Conservation (phyloP, 2,329 filamentous ascomycete species). For the Byssoonygena ceratinophila region DNA sequence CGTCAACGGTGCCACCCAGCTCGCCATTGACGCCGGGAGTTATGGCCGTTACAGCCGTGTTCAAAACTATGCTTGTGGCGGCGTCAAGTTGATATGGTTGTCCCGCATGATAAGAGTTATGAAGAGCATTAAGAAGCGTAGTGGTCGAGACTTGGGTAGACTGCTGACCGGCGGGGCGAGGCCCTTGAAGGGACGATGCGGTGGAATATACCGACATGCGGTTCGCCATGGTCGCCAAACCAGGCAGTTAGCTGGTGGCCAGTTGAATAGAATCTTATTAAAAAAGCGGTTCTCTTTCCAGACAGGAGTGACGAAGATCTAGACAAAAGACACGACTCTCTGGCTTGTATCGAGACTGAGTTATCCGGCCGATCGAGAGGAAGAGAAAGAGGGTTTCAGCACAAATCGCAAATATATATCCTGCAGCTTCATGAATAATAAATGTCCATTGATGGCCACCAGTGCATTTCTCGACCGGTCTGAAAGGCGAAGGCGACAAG, state of each 20-base stretch:
- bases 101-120: slow-evolving; percentile 73
- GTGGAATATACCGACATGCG: slow-evolving; percentile 53
- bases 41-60: slow-evolving; percentile 82
- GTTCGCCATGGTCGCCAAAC: slow-evolving; percentile 42
- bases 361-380: neutral
- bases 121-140: slow-evolving; percentile 80
- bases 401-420: neutral
- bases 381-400: neutral
- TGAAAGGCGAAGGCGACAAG: neutral
- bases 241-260: slow-evolving; percentile 5
- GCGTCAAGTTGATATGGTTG: slow-evolving; percentile 81
- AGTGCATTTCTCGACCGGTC: neutral
- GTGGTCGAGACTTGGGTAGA: slow-evolving; percentile 80
- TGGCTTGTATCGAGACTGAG: neutral
- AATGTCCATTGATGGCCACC: neutral
- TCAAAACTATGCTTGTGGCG: slow-evolving; percentile 82
- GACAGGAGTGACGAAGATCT: neutral
- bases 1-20: slow-evolving; percentile 68
- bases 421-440: neutral
- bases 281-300: neutral
- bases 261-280: neutral
- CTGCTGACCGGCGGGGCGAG: slow-evolving; percentile 51
- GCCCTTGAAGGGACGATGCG: slow-evolving; percentile 47
- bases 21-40: slow-evolving; percentile 59
- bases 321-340: neutral